Base-by-base conservation (phyloP, 106 monocot genomes). In the Ottelia alismoides region DNA sequence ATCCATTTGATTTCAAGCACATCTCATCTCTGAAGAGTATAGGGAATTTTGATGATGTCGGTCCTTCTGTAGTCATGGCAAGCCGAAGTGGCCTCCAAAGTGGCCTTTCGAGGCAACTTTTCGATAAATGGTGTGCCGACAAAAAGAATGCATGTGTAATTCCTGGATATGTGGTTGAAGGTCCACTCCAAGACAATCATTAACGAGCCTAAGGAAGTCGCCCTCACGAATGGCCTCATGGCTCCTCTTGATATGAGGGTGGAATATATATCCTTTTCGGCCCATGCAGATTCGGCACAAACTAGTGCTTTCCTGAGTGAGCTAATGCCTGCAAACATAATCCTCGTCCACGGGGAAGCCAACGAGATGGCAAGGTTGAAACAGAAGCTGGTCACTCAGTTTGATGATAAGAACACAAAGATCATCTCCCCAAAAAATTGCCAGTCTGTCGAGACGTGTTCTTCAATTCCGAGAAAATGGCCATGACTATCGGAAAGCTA, bases 391-490 rank as follows among this genome's bases (percentile, higher is more conserved):
- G 67, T 70, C 20, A 53, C 51, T 2, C 82, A 68, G 25, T 90
- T 98, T 64, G 52, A 70, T 4, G 89, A 76, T 52, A 69, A 72
- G 49, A 85, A 82, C 47, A 79, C 79, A 43, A 98, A 90, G 58
- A 74, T 98, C 57, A 57, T 90, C 2, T 31, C 70, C 2, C 70
- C 70, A 1, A 71, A 51, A 57, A 71, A 71, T 26, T 71, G 70
- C 32, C 70, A 71, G 55, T 79, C 85, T 11, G 89, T 98, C 1
- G 82, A 89, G 60, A 80, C 90, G 98, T 73, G 90, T 46, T n/a
- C n/a, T 98, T 98, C 73, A 98, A 65, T 65, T 80, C 85, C 0
- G 85, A 98, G 64, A 98, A 98, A 61, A 98, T 90, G 98, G 98
- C 98, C 17, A 98, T 90, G 63, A 75, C 85, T 11, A 75, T 98